phyloP scores from a whole-genome alignment of 148 eudicot species.

The Rheum nobile region DNA sequence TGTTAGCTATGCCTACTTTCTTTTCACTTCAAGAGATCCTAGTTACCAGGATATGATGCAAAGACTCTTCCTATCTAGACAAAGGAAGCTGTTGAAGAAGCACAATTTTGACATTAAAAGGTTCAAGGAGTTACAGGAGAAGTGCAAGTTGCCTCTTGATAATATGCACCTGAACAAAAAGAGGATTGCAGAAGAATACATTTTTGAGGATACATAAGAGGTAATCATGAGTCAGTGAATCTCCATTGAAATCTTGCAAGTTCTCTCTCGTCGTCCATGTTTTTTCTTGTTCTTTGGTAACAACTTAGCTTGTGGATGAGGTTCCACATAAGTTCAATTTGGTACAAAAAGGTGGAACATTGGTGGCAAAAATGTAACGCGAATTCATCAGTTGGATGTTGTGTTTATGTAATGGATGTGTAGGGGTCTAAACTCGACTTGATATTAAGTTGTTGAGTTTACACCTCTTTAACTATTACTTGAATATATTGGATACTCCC shows the following conservation, averaged over 20 bases:
- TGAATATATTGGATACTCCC: neutral
- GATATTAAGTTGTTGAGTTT: neutral
- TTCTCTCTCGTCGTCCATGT: too few relatives aligned
- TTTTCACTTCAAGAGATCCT: conserved; percentile 80
- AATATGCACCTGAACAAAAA: conserved; percentile 19
- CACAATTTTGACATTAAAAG: conserved; percentile 47
- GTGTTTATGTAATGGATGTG: neutral
- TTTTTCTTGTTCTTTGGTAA: too few relatives aligned
- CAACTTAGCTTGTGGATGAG: too few relatives aligned
- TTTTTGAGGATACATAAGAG: conserved; percentile 33
- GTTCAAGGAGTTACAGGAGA: conserved; percentile 53
- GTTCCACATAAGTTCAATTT: too few relatives aligned
- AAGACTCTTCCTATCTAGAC: conserved; percentile 73
- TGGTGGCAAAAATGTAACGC: too few relatives aligned
- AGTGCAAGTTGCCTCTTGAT: conserved; percentile 46
- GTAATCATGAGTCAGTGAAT: neutral
- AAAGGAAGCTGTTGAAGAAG: conserved; percentile 75
- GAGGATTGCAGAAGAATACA: conserved; percentile 21
- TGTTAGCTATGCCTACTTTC: conserved; percentile 72
- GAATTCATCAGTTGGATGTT: neutral
- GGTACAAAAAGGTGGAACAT: too few relatives aligned
- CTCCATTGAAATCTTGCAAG: neutral
- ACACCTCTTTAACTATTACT: neutral
- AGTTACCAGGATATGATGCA: conserved; percentile 73
- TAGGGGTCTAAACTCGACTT: neutral